Evolutionary conservation across 2,329 filamentous ascomycete genomes (phyloP).

Genomic region (Exophiala aquamarina): DNA sequence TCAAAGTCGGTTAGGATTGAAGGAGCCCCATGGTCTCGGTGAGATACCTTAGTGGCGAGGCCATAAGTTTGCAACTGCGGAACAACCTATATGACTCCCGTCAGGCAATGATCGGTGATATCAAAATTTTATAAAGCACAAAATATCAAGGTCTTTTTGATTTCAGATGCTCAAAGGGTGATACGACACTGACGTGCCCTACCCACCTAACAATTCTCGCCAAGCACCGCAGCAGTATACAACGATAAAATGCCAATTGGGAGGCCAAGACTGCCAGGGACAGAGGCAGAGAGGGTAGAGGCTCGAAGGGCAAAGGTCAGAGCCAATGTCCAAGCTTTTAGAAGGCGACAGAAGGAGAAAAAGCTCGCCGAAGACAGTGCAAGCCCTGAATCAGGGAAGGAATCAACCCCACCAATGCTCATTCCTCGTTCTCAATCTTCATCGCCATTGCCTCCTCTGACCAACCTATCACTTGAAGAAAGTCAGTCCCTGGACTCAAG

Average conservation of each 20-base stretch:
- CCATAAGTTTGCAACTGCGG: too few species aligned
- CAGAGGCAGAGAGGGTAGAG: constrained; percentile 21
- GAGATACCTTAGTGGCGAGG: too few species aligned
- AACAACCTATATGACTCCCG: too few species aligned
- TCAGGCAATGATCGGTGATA: too few species aligned
- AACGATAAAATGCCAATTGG: constrained; percentile 20
- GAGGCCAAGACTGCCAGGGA: constrained; percentile 19
- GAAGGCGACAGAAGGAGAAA: constrained; percentile 21
- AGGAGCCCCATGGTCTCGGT: too few species aligned
- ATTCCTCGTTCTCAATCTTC: background rate
- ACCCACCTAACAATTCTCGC: too few species aligned
- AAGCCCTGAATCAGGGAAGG: background rate
- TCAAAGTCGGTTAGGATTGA: too few species aligned
- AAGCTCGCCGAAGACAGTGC: constrained; percentile 8
- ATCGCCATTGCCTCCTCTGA: background rate
- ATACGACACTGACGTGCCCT: too few species aligned
- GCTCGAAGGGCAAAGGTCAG: constrained; percentile 21
- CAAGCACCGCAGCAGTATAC: too few species aligned
- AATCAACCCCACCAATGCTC: background rate
- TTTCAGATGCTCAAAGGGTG: too few species aligned
- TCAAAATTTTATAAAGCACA: too few species aligned
- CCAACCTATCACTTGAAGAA: background rate
- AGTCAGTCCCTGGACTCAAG: background rate
- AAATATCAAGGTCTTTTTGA: too few species aligned
- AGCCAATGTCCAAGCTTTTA: constrained; percentile 23